Evolutionary conservation across 805 yeast species (phyloP).

Genomic region (Cyberlindnera misumaiensis): DNA sequence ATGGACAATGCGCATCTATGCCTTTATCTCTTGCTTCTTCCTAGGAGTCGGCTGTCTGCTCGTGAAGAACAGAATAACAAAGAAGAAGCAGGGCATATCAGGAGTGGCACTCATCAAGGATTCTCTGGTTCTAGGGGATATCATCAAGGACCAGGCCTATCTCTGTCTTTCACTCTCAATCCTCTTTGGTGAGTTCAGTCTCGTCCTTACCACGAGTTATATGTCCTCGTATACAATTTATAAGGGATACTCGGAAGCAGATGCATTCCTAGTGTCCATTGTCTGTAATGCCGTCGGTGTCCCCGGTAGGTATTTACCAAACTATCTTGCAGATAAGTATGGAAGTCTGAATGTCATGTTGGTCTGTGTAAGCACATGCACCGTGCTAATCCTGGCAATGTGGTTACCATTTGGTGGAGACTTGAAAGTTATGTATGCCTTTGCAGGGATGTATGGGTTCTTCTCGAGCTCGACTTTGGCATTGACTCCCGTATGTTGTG

Average conservation of each 20-base stretch:
- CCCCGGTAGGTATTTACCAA: constrained; percentile 37
- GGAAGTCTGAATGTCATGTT: constrained; percentile 30
- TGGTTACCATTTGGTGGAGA: constrained; percentile 62
- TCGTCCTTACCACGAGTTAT: constrained; percentile 39
- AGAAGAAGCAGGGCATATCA: constrained; percentile 1
- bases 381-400: constrained; percentile 42
- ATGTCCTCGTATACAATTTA: constrained; percentile 43
- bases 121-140: constrained; percentile 8
- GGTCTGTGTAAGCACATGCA: constrained; percentile 37
- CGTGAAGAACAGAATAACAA: constrained; percentile 30
- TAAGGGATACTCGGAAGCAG: constrained; percentile 34
- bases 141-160: constrained; percentile 26
- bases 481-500: constrained; percentile 63
- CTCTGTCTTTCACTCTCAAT: constrained; percentile 33
- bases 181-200: constrained; percentile 20
- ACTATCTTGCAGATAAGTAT: constrained; percentile 33
- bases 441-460: constrained; percentile 51
- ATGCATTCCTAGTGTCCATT: constrained; percentile 39
- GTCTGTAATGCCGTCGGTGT: constrained; percentile 35
- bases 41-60: constrained; percentile 27
- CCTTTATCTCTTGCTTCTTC: constrained; percentile 28
- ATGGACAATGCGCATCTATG: constrained; percentile 44
- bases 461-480: constrained; percentile 56
- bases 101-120: constrained; percentile 2
- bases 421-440: constrained; percentile 39